A percentile compares a stretch with the other conserved stretches of the same genome.
These are phyloP conservation scores for Cercophora samala DNA, from an alignment of 495 filamentous ascomycete species.

Conservation along the genomic window DNA sequence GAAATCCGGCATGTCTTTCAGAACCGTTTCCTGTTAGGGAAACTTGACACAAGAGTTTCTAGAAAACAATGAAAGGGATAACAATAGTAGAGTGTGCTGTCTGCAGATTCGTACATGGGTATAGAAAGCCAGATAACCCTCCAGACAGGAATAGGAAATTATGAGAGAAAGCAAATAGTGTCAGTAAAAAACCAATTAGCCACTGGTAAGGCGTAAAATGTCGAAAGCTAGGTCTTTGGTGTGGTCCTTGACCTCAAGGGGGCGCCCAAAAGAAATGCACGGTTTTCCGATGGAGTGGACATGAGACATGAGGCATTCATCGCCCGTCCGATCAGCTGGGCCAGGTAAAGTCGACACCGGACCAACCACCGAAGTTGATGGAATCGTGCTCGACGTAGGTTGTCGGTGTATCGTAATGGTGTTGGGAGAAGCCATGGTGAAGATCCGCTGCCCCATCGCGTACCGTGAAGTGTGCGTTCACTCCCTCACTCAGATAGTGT, in stretches of 20 bases:
- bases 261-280: no score
- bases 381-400: background rate
- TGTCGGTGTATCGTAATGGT: conserved; percentile 10
- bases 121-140: background rate
- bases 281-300: no score
- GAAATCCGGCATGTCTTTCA: no score
- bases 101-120: background rate
- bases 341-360: conserved; percentile 17
- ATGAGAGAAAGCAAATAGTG: background rate
- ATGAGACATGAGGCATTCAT: no score
- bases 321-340: no score
- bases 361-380: background rate
- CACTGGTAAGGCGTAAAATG: no score
- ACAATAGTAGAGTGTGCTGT: no score
- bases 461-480: conserved; percentile 8
- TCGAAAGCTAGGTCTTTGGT: no score
- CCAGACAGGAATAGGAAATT: background rate
- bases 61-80: no score
- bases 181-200: background rate
- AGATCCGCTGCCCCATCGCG: conserved; percentile 19
- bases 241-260: no score
- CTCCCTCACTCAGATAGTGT: conserved; percentile 1
- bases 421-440: conserved; percentile 21
- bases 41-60: no score
- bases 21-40: no score